Evolutionary conservation across 2,329 filamentous ascomycete species (phyloP).

Genomic region (Boeremia exigua): DNA sequence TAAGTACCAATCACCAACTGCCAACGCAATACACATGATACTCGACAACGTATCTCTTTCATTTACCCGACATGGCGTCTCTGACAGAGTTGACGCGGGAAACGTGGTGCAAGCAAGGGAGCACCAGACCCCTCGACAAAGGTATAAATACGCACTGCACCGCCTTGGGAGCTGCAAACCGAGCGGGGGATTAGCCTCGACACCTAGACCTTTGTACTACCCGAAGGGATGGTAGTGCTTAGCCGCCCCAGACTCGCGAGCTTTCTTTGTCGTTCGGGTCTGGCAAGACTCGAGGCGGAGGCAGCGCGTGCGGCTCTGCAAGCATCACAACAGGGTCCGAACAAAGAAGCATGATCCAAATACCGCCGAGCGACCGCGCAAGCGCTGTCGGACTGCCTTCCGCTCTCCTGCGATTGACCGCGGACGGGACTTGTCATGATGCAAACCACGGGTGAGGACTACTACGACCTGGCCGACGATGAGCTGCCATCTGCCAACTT

Average conservation of each 20-base stretch:
- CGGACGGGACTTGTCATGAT: slow-evolving; percentile 2
- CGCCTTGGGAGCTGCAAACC: not conserved
- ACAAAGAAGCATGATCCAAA: slow-evolving; percentile 14
- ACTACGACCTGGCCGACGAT: slow-evolving; percentile 32
- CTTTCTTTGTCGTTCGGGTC: slow-evolving; percentile 12
- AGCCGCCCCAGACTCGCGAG: slow-evolving; percentile 5
- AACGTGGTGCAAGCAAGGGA: not conserved
- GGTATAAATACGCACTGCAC: not conserved
- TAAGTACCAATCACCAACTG: no score
- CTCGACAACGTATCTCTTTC: no score
- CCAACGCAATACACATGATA: no score
- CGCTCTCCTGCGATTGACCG: slow-evolving; percentile 10
- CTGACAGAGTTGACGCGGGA: no score
- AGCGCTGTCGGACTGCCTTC: slow-evolving; percentile 11
- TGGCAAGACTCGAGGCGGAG: slow-evolving; percentile 11
- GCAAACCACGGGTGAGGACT: slow-evolving; percentile 21
- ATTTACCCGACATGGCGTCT: no score
- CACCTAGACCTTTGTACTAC: slow-evolving; percentile 1
- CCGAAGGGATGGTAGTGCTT: slow-evolving; percentile 6
- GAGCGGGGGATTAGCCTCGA: not conserved
- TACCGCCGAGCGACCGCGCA: slow-evolving; percentile 5
- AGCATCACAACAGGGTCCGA: not conserved
- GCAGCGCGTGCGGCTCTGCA: slow-evolving; percentile 8
- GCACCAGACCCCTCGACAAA: not conserved
- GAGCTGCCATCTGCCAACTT: slow-evolving; percentile 33